phyloP scores from a whole-genome alignment of 2,329 filamentous ascomycete genomes.

The Botrytis pseudocinerea region DNA sequence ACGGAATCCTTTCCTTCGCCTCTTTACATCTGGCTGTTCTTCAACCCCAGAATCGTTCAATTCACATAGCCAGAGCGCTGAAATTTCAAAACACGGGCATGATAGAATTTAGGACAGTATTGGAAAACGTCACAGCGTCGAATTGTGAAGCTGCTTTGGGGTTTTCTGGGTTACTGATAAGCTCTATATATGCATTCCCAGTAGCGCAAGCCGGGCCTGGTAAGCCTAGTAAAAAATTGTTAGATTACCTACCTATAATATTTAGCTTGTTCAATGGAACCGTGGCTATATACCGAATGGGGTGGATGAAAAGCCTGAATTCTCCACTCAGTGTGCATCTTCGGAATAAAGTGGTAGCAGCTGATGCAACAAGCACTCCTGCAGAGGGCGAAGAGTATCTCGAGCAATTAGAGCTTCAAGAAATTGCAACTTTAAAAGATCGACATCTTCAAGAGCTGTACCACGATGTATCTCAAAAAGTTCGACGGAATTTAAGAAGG shows the following conservation, averaged over 20 bases:
- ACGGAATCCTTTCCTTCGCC: slow-evolving; percentile 19
- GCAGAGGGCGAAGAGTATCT: slow-evolving; percentile 14
- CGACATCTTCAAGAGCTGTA: background rate
- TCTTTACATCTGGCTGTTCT: slow-evolving; percentile 15
- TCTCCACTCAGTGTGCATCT: slow-evolving; percentile 1
- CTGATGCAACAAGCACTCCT: background rate
- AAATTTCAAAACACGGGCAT: slow-evolving; percentile 17
- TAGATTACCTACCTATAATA: slow-evolving; percentile 9
- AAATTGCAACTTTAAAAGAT: background rate
- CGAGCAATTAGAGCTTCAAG: background rate
- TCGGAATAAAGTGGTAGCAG: background rate
- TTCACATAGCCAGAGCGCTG: slow-evolving; percentile 2
- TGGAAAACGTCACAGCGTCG: background rate
- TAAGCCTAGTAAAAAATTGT: background rate
- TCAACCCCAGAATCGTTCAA: background rate
- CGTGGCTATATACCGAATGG: slow-evolving; percentile 17
- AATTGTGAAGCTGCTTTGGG: slow-evolving; percentile 18
- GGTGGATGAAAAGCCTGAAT: slow-evolving; percentile 15
- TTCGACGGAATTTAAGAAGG: slow-evolving; percentile 11
- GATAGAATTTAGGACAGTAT: background rate
- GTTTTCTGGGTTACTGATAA: slow-evolving; percentile 12
- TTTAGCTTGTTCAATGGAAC: slow-evolving; percentile 19
- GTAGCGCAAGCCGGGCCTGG: slow-evolving; percentile 10
- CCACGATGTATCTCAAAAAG: background rate
- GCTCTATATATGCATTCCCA: slow-evolving; percentile 18